These are phyloP conservation scores for Trichoderma aggressivum DNA, from an alignment of 2,329 filamentous ascomycete genomes.

Conservation along the genomic window DNA sequence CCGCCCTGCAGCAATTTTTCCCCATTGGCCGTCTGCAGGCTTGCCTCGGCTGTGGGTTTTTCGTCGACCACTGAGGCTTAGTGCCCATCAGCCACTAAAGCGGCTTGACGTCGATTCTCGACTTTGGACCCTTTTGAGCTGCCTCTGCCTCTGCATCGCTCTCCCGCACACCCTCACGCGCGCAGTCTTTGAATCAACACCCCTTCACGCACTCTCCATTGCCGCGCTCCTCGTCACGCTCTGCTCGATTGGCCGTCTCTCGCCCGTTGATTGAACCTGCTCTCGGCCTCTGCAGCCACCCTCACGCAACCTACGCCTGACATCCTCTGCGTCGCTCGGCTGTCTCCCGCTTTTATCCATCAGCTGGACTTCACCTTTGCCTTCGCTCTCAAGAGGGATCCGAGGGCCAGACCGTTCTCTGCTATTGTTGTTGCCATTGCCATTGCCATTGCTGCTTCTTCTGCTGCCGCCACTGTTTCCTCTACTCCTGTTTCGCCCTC, in stretches of 20 bases:
- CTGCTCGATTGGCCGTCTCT: not conserved
- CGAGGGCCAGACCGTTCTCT: not conserved
- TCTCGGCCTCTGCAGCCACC: not conserved
- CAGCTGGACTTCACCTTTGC: not conserved
- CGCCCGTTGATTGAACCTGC: not conserved
- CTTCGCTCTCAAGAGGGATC: not conserved
- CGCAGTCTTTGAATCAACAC: not conserved
- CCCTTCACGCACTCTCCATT: conserved; percentile 5
- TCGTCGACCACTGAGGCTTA: conserved; percentile 6
- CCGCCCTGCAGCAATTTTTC: conserved; percentile 1
- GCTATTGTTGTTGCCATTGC: not conserved
- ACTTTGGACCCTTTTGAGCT: not conserved
- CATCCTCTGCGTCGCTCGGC: not conserved
- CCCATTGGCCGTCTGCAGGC: not conserved
- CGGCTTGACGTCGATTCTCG: conserved; percentile 15
- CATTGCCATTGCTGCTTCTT: not conserved
- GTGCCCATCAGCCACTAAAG: conserved; percentile 12
- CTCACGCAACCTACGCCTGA: conserved; percentile 6
- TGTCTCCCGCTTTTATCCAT: not conserved
- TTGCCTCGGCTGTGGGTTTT: conserved; percentile 14
- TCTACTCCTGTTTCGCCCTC: conserved; percentile 1
- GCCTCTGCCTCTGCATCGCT: not conserved
- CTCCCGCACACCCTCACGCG: conserved; percentile 14
- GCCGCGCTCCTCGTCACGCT: not conserved
- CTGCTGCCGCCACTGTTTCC: not conserved